These are phyloP conservation scores for Zygoascus sp. DNA, from an alignment of 1,139 yeast species.

Conservation along the genomic window DNA sequence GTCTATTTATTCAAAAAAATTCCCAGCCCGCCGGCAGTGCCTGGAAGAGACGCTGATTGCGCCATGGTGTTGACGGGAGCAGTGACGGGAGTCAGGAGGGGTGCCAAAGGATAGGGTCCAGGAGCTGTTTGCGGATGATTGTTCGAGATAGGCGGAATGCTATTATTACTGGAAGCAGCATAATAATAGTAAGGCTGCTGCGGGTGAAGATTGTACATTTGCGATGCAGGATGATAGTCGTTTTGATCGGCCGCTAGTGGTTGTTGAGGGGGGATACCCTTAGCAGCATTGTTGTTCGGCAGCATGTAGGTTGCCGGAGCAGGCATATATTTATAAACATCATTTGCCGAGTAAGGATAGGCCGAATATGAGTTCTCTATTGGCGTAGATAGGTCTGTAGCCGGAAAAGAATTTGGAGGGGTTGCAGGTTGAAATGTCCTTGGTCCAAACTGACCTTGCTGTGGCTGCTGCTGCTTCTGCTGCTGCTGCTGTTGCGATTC, in stretches of 20 bases:
- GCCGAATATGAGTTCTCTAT: neutral
- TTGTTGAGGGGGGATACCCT: neutral
- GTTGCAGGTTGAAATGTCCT: too few species aligned
- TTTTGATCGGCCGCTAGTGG: neutral
- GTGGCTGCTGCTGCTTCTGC: neutral
- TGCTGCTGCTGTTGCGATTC: neutral
- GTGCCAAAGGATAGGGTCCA: neutral
- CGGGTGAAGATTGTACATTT: neutral
- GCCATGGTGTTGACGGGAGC: neutral
- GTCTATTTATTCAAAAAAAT: neutral
- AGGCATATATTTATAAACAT: neutral
- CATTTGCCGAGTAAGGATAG: neutral
- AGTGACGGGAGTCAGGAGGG: neutral
- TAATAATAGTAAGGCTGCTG: constrained; percentile 1
- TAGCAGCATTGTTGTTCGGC: neutral
- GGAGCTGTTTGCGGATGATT: neutral
- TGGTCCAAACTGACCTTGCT: too few species aligned
- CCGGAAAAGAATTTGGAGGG: too few species aligned
- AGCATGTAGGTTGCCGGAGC: neutral
- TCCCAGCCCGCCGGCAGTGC: neutral
- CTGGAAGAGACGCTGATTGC: neutral
- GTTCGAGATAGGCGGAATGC: neutral
- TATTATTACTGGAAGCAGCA: neutral
- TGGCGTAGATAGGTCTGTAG: neutral
- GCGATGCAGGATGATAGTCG: neutral